Conservation (phyloP, 768 basidiomycete species). For the Boletales sp. region DNA sequence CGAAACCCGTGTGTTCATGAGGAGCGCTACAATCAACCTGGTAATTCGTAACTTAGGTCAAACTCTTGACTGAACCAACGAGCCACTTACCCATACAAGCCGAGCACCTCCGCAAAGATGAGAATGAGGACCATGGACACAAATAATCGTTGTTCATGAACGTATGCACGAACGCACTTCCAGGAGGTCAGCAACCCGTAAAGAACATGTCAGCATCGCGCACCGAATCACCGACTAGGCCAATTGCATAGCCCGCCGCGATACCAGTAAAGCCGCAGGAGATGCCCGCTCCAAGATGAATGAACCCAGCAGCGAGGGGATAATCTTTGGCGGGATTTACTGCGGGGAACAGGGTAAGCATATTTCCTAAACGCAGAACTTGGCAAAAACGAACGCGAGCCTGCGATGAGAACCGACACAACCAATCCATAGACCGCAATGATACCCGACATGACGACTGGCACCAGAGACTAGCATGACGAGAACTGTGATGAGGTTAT, state of each 20-base stretch:
- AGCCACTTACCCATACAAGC: conserved; percentile 70
- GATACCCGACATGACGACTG: conserved; percentile 98
- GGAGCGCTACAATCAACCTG: conserved; percentile 83
- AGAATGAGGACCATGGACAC: conserved; percentile 97
- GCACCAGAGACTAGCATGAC: conserved; percentile 74
- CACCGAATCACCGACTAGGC: conserved; percentile 90
- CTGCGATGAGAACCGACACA: conserved; percentile 89
- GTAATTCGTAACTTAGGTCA: not conserved
- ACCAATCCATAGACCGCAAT: conserved; percentile 97
- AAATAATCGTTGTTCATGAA: conserved; percentile 87
- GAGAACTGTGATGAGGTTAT: not conserved
- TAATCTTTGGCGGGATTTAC: conserved; percentile 66
- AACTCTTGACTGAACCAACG: not conserved
- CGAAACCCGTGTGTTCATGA: conserved; percentile 81
- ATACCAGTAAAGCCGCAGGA: conserved; percentile 90
- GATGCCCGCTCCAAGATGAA: conserved; percentile 89
- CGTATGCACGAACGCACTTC: conserved; percentile 87
- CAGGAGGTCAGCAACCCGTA: conserved; percentile 2
- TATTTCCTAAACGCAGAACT: not conserved
- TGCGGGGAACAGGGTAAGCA: conserved; percentile 29
- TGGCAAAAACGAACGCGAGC: conserved; percentile 43
- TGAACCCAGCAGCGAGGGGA: conserved; percentile 81
- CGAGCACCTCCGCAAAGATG: conserved; percentile 88
- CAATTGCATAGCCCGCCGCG: conserved; percentile 94
- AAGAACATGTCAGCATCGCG: conserved; percentile 27